Evolutionary conservation across 2,329 filamentous ascomycete genomes (phyloP), one percentile per base, ranked within the genome.

Genomic region (Neofusicoccum sp.): DNA sequence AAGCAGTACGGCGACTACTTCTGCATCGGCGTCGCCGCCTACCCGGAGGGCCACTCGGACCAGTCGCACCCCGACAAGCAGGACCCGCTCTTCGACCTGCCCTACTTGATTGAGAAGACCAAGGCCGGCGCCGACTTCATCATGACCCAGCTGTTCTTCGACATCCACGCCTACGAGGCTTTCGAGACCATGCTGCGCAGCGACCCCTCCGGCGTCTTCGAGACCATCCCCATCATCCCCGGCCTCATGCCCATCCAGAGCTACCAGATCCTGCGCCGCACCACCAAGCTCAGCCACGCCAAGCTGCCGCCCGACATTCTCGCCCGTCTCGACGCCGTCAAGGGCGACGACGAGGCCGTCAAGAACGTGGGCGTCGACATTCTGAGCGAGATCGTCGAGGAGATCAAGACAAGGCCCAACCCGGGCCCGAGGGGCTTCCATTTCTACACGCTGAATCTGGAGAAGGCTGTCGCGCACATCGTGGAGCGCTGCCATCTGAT

Each of bases 121-220:
- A 82, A 88, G 67, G 95, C 95, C 3, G 95, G 95, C 1, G 95
- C 93, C 54, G 93, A 98, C 76, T 99, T 99, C 71, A 89, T 99
- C 76, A 96, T 99, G 91, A 98, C 95, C 0, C 95, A 99, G 75
- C 82, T 99, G 7, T 98, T 97, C 76, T 99, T 96, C 75, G 92
- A 98, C 71, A 84, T 92, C 26, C 82, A 89, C 3, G 90, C 90
- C 16, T 99, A 96, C 72, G 84, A 87, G 60, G 80, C 80, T 34
- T 98, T 96, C 70, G 93, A 98, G 77, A 83, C 79, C 65, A 84
- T 82, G 54, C 75, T 99, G 66, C 82, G 92, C 63, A 84, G 88
- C 58, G 91, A 99, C 70, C 86, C 90, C 49, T 96, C 90, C 69
- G 91, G 91, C 3, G 83, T 84, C 2, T 97, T 99, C 78, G 90